Percentiles rank a stretch among this genome's conserved stretches.
Evolutionary conservation across 306 rosid species (phyloP).

Genomic region (Hylodesmum podocarpum): DNA sequence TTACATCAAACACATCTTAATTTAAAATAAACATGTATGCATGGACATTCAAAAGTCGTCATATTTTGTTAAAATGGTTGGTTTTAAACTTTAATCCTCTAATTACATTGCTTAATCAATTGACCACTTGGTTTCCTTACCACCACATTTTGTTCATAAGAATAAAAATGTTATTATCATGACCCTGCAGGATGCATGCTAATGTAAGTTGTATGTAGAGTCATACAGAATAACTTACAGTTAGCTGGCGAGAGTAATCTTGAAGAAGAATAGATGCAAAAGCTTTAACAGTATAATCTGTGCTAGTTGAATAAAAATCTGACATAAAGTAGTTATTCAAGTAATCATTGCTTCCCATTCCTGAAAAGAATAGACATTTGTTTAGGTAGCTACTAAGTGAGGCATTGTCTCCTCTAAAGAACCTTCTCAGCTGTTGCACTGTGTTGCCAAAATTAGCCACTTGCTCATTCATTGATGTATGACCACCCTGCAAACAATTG

Average conservation of each 20-base stretch:
- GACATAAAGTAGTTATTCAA: slow-evolving; percentile 91
- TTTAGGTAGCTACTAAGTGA: slow-evolving; percentile 51
- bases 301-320: slow-evolving; percentile 61
- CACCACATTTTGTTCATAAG: background rate
- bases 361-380: slow-evolving; percentile 74
- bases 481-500: slow-evolving; percentile 61
- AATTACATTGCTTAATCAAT: background rate
- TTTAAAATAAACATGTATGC: background rate
- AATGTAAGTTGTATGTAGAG: background rate
- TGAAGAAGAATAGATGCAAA: slow-evolving; percentile 65
- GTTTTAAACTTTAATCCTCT: background rate
- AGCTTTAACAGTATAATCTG: slow-evolving; percentile 55
- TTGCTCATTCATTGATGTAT: slow-evolving; percentile 71
- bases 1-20: background rate
- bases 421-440: slow-evolving; percentile 58
- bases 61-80: background rate
- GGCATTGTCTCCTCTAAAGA: slow-evolving; percentile 63
- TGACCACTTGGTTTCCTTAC: background rate
- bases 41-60: background rate
- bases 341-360: slow-evolving; percentile 94
- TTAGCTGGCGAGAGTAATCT: slow-evolving; percentile 64
- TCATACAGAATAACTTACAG: slow-evolving; percentile 39
- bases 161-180: background rate
- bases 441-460: slow-evolving; percentile 59
- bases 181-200: background rate